Evolutionary conservation across 805 yeast species (phyloP).

Genomic region (Grigorovia humatica): DNA sequence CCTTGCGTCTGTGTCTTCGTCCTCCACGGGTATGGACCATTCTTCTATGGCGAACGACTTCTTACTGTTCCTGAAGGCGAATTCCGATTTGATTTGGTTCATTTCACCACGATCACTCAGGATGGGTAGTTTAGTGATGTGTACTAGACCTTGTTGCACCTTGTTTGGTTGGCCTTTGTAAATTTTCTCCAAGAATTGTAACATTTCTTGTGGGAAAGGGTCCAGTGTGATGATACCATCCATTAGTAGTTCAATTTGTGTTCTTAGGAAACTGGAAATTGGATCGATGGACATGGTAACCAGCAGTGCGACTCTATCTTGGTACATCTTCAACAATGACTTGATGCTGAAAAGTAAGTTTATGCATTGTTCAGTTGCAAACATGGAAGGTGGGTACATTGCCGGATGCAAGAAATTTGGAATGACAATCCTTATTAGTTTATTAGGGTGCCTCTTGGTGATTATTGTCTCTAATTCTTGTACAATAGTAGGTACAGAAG

Average conservation of each 20-base stretch:
- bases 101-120: conserved; percentile 63
- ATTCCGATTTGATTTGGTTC: conserved; percentile 65
- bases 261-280: conserved; percentile 40
- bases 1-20: background rate
- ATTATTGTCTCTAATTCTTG: conserved; percentile 37
- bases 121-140: conserved; percentile 61
- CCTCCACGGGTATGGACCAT: conserved; percentile 96
- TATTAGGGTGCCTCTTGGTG: conserved; percentile 31
- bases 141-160: conserved; percentile 78
- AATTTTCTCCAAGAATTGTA: conserved; percentile 53
- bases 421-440: conserved; percentile 52
- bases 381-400: conserved; percentile 44
- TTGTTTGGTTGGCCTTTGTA: conserved; percentile 54
- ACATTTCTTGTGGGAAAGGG: conserved; percentile 71
- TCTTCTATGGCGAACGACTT: conserved; percentile 77
- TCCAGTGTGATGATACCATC: conserved; percentile 67
- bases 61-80: conserved; percentile 77
- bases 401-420: conserved; percentile 80
- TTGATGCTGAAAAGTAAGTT: conserved; percentile 55
- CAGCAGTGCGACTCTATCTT: conserved; percentile 38
- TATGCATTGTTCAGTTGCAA: conserved; percentile 38
- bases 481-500: conserved; percentile 21
- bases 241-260: conserved; percentile 45
- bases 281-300: conserved; percentile 55
- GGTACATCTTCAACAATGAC: conserved; percentile 38